Evolutionary conservation across 495 filamentous ascomycete species (phyloP), one percentile per base, ranked within the genome.

Genomic region (Penicillium odoratum): DNA sequence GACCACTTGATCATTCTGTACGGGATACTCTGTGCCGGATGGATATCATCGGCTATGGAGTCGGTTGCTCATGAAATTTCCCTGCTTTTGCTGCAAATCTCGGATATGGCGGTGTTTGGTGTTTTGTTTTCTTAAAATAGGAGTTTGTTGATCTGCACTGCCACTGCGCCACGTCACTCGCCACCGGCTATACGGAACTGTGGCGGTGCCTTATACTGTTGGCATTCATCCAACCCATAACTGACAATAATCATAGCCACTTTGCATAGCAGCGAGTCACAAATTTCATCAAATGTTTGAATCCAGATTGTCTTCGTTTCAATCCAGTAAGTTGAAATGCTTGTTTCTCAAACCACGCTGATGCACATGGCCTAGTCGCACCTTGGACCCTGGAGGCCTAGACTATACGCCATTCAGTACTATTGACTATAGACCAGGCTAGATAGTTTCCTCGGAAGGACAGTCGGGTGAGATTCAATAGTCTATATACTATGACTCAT

Each of bases 141-240:
- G 10, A 53, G 42, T 40, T 21, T 58, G 50, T 55, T 30, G 29
- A 56, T 45, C 7, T 13, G 11, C 44, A 45, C n/a, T 47, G 56
- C 61, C 61, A 52, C 61, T 25, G 51, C 57, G 57, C 61, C 61
- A 60, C 61, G 57, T 60, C 57, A 57, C 61, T 63, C 50, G 61
- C 61, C 57, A 59, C 57, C 38, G 28, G 42, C 28, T 29, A 28
- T 43, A 50, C 34, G 30, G 31, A 21, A 7, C 33, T 44, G 51
- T 53, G 36, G 34, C 51, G 18, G 13, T 31, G 51, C 34, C 34
- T 40, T n/a, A 52, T 52, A 28, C 18, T 13, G 33, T 40, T 26
- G 9, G 31, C 16, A 36, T 36, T 36, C 33, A 36, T 13, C 33
- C 33, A 36, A 11, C 33, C 9, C 31, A n/a, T n/a, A n/a, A n/a